Evolutionary conservation across 192 early-diverging fungal genomes (phyloP), one percentile per base, ranked within the genome.

Genomic region (Rhizophagus sp.): DNA sequence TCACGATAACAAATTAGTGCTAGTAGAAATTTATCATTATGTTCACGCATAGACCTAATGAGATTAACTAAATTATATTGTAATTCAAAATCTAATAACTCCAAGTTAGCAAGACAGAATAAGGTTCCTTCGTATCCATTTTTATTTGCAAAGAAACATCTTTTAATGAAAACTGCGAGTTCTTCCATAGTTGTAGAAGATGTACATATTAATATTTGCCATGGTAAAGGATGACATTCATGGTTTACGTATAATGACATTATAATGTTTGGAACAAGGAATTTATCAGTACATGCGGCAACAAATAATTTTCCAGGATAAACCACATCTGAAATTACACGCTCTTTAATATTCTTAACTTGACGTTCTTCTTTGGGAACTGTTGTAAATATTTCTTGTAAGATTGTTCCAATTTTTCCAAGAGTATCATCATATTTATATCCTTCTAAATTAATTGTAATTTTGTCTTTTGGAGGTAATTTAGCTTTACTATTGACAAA

Each of bases 41-140:
- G 9, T 69, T 69, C 13, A 4, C 67, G 22, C 34, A 69, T 36
- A 1, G 30, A 27, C 25, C 24, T 61, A 27, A 81, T 57, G 17
- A 47, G 36, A 3, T 78, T 81, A 3, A 81, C 80, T 49, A 81
- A 34, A 41, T 66, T n/a, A 41, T 61, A 76, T 76, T 81, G 80
- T 8, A 76, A 27, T 34, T 81, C 80, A 68, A 78, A 81, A 66
- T 74, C 64, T 33, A 81, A 39, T 24, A 78, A 24, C 17, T 81
- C 80, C 17, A 81, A 57, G 25, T 74, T 76, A n/a, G 80, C 80
- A 4, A 81, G 76, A 41, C 80, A 81, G n/a, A 81, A 81, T 10
- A 81, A 36, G 10, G 63, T 34, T 41, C 41, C 44, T 17, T 34
- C 19, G 12, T 78, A 78, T 47, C 66, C 49, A 69, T 78, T 78